Evolutionary conservation across 306 rosid genomes (phyloP).

Genomic region (Rubus parviflorus): DNA sequence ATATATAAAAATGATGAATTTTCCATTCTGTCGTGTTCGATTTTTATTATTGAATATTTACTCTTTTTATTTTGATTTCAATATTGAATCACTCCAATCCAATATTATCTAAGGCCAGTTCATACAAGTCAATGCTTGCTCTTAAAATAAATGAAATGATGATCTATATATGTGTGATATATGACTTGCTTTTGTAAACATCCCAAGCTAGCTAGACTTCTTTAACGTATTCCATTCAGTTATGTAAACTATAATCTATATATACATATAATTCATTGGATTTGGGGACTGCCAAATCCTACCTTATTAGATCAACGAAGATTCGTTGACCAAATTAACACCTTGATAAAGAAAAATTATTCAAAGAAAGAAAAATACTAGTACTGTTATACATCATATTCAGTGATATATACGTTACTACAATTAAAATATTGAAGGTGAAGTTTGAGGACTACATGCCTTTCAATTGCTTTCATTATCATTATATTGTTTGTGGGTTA

Average conservation of each 20-base stretch:
- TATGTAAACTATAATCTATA: background rate
- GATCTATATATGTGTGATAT: constrained; percentile 5
- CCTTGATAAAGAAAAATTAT: background rate
- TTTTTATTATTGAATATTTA: background rate
- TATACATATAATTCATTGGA: background rate
- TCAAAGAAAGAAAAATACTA: background rate
- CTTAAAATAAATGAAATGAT: background rate
- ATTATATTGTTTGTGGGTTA: background rate
- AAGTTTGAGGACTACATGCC: background rate
- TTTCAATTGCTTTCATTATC: background rate
- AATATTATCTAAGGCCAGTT: background rate
- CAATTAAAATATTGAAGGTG: background rate
- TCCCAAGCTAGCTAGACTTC: too few species aligned
- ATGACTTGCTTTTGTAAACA: constrained; percentile 7
- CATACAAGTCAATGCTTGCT: background rate
- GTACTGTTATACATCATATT: background rate
- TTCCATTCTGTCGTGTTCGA: background rate
- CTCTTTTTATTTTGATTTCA: background rate
- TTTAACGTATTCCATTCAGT: too few species aligned
- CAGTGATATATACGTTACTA: background rate
- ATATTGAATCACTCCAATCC: background rate
- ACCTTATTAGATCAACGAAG: background rate
- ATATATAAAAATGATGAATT: background rate
- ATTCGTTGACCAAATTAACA: background rate
- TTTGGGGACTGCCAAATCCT: background rate